phyloP scores from a whole-genome alignment of 169 alveolate genomes.

The Cryptosporidium bovis region DNA sequence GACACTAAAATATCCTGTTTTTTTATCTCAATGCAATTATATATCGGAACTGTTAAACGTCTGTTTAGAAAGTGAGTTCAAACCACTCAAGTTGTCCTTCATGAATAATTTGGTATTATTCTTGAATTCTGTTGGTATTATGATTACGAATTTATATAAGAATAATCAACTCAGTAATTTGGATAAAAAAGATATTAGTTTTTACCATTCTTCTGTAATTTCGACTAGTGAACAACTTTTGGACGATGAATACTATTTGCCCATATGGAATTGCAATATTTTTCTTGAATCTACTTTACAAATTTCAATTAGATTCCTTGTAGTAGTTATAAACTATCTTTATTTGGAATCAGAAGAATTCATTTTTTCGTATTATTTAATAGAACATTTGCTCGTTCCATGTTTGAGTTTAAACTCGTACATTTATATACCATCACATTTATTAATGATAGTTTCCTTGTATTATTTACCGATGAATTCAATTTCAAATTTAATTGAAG shows the following conservation, averaged over 20 bases:
- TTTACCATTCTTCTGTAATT: conserved; percentile 21
- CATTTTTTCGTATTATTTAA: conserved; percentile 20
- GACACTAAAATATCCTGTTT: conserved; percentile 49
- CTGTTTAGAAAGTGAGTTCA: not conserved
- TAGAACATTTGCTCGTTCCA: conserved; percentile 37
- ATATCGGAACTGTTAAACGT: conserved; percentile 10
- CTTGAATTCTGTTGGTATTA: conserved; percentile 44
- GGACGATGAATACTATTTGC: conserved; percentile 18
- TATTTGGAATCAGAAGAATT: not conserved
- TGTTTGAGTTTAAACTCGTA: not conserved
- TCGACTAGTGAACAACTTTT: conserved; percentile 64
- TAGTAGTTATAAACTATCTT: conserved; percentile 13
- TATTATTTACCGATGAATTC: conserved; percentile 26
- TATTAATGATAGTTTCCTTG: conserved; percentile 21
- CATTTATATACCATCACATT: conserved; percentile 30
- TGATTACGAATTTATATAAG: conserved; percentile 22
- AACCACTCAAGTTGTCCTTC: conserved; percentile 19
- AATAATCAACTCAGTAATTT: not conserved
- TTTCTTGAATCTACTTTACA: conserved; percentile 26
- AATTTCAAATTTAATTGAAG: conserved; percentile 10
- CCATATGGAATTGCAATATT: conserved; percentile 48
- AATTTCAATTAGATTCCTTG: conserved; percentile 40
- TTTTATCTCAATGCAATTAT: conserved; percentile 1
- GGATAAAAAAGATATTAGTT: conserved; percentile 11
- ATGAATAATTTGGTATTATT: conserved; percentile 24